Conservation (phyloP, 2,329 filamentous ascomycete species). For the Chlorencoelia australis region DNA sequence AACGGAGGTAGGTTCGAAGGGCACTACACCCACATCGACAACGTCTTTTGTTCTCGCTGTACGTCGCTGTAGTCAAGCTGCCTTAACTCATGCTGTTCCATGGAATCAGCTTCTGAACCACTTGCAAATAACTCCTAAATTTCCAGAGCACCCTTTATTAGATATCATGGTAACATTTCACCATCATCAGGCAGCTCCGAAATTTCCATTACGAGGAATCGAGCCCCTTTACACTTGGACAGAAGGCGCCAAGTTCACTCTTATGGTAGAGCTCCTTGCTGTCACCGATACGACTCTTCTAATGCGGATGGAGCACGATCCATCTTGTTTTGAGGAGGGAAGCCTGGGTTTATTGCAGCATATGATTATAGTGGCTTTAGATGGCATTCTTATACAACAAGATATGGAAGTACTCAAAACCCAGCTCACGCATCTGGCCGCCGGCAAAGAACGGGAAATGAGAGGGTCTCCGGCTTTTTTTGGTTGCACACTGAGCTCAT, state of each 20-base stretch:
- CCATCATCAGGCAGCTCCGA: constrained; percentile 2
- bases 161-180: constrained; percentile 21
- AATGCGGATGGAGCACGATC: constrained; percentile 2
- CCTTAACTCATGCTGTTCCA: constrained; percentile 24
- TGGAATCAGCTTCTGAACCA: constrained; percentile 25
- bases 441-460: neutral
- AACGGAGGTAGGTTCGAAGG: no score
- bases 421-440: no score
- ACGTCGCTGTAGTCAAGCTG: constrained; percentile 15
- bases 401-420: neutral
- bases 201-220: neutral
- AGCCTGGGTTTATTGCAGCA: neutral
- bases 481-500: neutral
- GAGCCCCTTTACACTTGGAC: constrained; percentile 1
- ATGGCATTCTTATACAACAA: neutral
- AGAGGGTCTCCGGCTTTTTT: neutral
- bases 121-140: constrained; percentile 6
- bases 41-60: constrained; percentile 9
- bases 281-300: neutral
- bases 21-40: neutral
- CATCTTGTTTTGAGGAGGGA: neutral
- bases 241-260: constrained; percentile 1
- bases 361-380: neutral
- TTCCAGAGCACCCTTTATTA: constrained; percentile 17
- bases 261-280: neutral